Evolutionary conservation across 108 stramenopile species (phyloP), one percentile per base, ranked within the genome.

Genomic region (Fistulifera solaris): DNA sequence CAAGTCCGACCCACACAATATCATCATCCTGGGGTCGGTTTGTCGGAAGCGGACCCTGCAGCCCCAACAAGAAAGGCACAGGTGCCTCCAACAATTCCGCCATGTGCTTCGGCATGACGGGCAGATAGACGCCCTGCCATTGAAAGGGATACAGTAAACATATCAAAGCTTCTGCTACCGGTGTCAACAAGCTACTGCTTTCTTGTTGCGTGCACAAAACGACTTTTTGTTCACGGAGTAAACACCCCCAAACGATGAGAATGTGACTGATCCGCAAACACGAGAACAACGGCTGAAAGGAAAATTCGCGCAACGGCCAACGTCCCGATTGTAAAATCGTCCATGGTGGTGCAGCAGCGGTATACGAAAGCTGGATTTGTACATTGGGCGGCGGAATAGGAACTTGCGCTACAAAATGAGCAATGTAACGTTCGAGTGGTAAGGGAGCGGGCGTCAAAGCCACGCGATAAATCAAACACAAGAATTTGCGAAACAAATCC

Each of bases 341-440:
- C 44, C 81, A 68, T 10, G 69, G 65, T 12, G 53, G 65, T 12
- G 53, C 55, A 19, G 74, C 43, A 17, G 54, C 38, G 21, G 64
- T 67, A 26, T 73, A 71, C 1, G 59, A 47, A 63, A 72, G 76
- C 40, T 72, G 58, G 0, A 87, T 85, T 54, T 75, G 52, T 16
- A 81, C 55, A 53, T 70, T 64, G 28, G 56, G 68, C 10, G 95
- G 95, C 15, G 95, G 95, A 28, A 96, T 65, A 18, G 95, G 92
- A 26, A 89, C 62, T 60, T 95, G 91, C 17, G 61, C 54, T 12
- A 81, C 64, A 52, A 96, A 85, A 63, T 94, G 94, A 52, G 74
- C 68, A 60, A 96, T 77, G 62, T 86, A 89, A 15, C 95, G 68
- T 72, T 96, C 95, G 24, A 96, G 74, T 11, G 95, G 94, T 15